These are phyloP conservation scores for Leccinum sublutescens DNA, from an alignment of 768 basidiomycete genomes.

Conservation along the genomic window DNA sequence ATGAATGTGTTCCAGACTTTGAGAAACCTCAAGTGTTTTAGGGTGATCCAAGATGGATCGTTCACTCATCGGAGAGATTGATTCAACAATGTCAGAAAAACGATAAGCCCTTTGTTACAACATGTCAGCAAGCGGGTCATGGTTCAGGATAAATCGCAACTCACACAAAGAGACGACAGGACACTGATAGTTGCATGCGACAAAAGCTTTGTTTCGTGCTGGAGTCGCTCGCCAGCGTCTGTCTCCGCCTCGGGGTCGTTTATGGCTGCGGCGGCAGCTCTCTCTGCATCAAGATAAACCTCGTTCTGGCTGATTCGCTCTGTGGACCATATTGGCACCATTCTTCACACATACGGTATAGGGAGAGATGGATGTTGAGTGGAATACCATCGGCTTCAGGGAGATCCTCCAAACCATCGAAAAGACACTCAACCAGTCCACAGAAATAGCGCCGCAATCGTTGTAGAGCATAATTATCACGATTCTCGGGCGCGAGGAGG, in stretches of 20 bases:
- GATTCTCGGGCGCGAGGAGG: slow-evolving; percentile 66
- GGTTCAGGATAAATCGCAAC: slow-evolving; percentile 33
- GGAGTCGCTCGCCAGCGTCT: slow-evolving; percentile 56
- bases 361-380: slow-evolving; percentile 66
- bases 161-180: slow-evolving; percentile 80
- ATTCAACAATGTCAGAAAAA: slow-evolving; percentile 50
- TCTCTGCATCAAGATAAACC: slow-evolving; percentile 53
- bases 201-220: slow-evolving; percentile 66
- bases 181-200: slow-evolving; percentile 81
- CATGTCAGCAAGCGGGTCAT: background rate
- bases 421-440: slow-evolving; percentile 81
- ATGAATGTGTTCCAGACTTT: slow-evolving; percentile 62
- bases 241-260: slow-evolving; percentile 52
- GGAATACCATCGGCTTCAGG: slow-evolving; percentile 76
- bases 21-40: slow-evolving; percentile 51
- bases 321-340: slow-evolving; percentile 89
- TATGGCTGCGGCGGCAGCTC: slow-evolving; percentile 9
- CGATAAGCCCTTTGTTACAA: slow-evolving; percentile 76
- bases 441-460: slow-evolving; percentile 89
- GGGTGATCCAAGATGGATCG: slow-evolving; percentile 47
- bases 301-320: slow-evolving; percentile 65
- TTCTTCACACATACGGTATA: slow-evolving; percentile 87
- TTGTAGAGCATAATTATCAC: slow-evolving; percentile 75
- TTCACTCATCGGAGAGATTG: slow-evolving; percentile 60
- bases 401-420: slow-evolving; percentile 68